Conservation (phyloP, 495 filamentous ascomycete genomes). For the Penicillium lividum region DNA sequence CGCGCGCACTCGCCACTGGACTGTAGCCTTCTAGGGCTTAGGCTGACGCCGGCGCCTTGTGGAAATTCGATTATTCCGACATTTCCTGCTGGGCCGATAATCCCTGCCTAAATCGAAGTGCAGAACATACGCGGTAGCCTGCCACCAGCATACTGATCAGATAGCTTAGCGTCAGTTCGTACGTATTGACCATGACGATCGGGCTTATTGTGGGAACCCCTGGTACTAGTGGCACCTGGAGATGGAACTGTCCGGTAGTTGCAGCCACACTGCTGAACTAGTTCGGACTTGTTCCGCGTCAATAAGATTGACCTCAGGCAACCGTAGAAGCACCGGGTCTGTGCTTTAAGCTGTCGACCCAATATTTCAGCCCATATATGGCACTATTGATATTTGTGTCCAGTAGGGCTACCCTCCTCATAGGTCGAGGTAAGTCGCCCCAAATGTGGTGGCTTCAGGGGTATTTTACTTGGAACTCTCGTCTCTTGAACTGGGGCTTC, state of each 20-base stretch:
- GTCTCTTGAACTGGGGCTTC: background rate
- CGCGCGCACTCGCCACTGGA: conserved; percentile 15
- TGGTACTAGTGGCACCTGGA: background rate
- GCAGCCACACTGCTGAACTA: conserved; percentile 2
- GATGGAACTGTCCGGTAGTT: conserved; percentile 2
- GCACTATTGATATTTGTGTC: background rate
- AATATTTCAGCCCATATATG: conserved; percentile 2
- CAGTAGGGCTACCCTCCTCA: background rate
- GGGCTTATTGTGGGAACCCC: conserved; percentile 1
- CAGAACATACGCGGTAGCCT: conserved; percentile 3
- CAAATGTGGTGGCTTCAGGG: conserved; percentile 1
- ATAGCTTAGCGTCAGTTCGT: background rate
- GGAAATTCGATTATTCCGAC: background rate
- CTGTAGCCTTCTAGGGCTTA: conserved; percentile 47
- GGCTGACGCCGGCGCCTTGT: conserved; percentile 20
- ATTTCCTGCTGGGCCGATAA: conserved; percentile 5
- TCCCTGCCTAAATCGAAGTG: conserved; percentile 15
- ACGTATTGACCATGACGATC: background rate
- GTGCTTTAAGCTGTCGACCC: conserved; percentile 10
- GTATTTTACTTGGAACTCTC: background rate
- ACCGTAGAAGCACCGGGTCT: conserved; percentile 8
- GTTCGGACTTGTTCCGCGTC: background rate
- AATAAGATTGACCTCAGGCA: background rate
- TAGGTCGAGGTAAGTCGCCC: conserved; percentile 1
- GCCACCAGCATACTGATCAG: background rate